Conservation (phyloP, 768 basidiomycete genomes). For the Tricholoma terreum region DNA sequence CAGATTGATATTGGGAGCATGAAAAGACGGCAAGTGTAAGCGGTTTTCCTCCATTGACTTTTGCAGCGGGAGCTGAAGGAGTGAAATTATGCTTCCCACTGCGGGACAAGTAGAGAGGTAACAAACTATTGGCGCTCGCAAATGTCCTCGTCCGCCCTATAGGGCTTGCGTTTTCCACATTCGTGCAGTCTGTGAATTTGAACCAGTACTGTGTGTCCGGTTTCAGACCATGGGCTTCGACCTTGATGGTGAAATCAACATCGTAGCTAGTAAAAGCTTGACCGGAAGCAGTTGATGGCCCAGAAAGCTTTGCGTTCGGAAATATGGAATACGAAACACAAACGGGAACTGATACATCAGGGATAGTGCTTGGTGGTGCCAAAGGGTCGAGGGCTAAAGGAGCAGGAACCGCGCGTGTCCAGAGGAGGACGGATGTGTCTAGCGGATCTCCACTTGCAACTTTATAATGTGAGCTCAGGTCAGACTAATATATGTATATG, state of each 20-base stretch:
- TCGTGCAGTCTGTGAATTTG: slow-evolving; percentile 53
- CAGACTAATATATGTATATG: background rate
- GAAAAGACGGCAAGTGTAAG: slow-evolving; percentile 57
- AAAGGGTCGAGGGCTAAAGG: slow-evolving; percentile 11
- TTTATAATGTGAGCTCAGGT: background rate
- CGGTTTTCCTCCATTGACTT: slow-evolving; percentile 51
- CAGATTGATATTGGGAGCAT: slow-evolving; percentile 52
- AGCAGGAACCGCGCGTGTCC: slow-evolving; percentile 51
- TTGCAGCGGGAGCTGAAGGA: slow-evolving; percentile 38
- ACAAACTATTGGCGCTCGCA: slow-evolving; percentile 42
- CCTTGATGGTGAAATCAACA: slow-evolving; percentile 59
- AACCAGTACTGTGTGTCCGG: slow-evolving; percentile 56
- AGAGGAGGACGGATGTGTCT: slow-evolving; percentile 50
- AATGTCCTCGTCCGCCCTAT: slow-evolving; percentile 53
- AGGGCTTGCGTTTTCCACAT: slow-evolving; percentile 39
- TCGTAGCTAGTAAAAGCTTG: slow-evolving; percentile 56
- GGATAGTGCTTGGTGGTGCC: slow-evolving; percentile 25
- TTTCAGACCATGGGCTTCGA: slow-evolving; percentile 48
- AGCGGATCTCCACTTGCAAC: slow-evolving; percentile 43
- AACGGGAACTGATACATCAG: slow-evolving; percentile 49
- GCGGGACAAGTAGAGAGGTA: background rate
- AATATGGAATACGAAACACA: slow-evolving; percentile 48
- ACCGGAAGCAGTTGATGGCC: slow-evolving; percentile 37
- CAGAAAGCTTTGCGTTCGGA: slow-evolving; percentile 31
- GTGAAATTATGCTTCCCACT: background rate